Evolutionary conservation across 176 grass and related monocot genomes (phyloP).

Genomic region (Zizania latifolia): DNA sequence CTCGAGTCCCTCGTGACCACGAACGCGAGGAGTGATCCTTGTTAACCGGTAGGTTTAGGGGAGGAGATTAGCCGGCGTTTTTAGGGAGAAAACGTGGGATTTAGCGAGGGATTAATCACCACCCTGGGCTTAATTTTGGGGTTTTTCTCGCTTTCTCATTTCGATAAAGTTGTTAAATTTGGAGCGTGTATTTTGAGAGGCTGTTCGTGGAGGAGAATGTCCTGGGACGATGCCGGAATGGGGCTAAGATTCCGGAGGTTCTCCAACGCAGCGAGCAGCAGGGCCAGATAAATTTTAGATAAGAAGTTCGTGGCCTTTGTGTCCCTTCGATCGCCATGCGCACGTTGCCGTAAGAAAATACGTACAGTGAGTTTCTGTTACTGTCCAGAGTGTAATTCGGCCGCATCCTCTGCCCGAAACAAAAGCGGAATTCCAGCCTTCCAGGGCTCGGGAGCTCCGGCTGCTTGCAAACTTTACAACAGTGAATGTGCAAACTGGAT

Average conservation of each 20-base stretch:
- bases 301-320: constrained; percentile 45
- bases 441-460: too few species aligned
- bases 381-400: background rate
- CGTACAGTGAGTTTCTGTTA: background rate
- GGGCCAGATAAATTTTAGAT: constrained; percentile 69
- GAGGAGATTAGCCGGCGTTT: constrained; percentile 38
- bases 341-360: background rate
- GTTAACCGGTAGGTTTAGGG: constrained; percentile 28
- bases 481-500: background rate
- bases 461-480: background rate
- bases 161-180: background rate
- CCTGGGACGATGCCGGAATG: constrained; percentile 31
- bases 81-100: constrained; percentile 29
- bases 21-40: constrained; percentile 39
- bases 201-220: constrained; percentile 49
- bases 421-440: background rate
- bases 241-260: constrained; percentile 39
- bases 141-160: background rate
- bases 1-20: constrained; percentile 49
- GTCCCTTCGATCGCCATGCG: background rate
- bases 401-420: too few species aligned
- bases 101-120: background rate
- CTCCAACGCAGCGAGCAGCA: constrained; percentile 15
- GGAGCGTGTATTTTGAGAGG: constrained; percentile 32
- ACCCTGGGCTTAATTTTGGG: constrained; percentile 27